Evolutionary conservation across 2,329 filamentous ascomycete genomes (phyloP).

Genomic region (Chaetomium strumarium): DNA sequence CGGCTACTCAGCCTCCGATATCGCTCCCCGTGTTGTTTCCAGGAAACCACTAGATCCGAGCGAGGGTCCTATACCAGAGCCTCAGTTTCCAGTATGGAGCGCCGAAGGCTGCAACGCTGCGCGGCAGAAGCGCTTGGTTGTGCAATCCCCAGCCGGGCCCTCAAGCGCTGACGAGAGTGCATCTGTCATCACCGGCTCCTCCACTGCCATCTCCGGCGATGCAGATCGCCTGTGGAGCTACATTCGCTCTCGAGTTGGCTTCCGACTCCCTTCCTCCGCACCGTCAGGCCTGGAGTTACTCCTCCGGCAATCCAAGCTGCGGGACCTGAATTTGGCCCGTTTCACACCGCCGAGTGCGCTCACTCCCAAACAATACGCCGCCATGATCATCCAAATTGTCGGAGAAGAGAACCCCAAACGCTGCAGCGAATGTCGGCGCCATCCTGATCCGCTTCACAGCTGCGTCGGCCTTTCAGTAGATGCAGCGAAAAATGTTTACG

Average conservation of each 20-base stretch:
- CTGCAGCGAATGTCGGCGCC: constrained; percentile 18
- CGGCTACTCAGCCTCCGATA: neutral
- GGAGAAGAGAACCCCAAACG: constrained; percentile 4
- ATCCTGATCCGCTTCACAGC: neutral
- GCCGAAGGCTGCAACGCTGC: neutral
- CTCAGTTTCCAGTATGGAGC: neutral
- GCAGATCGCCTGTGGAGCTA: constrained; percentile 7
- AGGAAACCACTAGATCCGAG: constrained; percentile 6
- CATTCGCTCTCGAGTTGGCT: constrained; percentile 1
- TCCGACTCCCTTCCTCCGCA: neutral
- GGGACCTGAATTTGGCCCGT: neutral
- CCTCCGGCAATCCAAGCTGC: constrained; percentile 3
- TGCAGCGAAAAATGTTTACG: neutral
- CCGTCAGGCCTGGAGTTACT: neutral
- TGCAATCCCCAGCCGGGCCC: neutral
- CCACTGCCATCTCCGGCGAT: neutral
- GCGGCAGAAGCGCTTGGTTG: neutral
- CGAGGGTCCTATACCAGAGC: constrained; percentile 1
- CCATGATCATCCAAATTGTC: constrained; percentile 14
- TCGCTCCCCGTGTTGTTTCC: constrained; percentile 10
- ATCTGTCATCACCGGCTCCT: neutral
- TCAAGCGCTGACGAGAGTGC: neutral
- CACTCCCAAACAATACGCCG: constrained; percentile 1
- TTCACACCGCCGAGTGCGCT: neutral
- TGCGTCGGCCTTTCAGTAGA: constrained; percentile 6